A percentile compares a stretch with the other conserved stretches of the same genome.
These are phyloP conservation scores for Dactylella cylindrospora DNA, from an alignment of 2,329 filamentous ascomycete species.

Conservation along the genomic window DNA sequence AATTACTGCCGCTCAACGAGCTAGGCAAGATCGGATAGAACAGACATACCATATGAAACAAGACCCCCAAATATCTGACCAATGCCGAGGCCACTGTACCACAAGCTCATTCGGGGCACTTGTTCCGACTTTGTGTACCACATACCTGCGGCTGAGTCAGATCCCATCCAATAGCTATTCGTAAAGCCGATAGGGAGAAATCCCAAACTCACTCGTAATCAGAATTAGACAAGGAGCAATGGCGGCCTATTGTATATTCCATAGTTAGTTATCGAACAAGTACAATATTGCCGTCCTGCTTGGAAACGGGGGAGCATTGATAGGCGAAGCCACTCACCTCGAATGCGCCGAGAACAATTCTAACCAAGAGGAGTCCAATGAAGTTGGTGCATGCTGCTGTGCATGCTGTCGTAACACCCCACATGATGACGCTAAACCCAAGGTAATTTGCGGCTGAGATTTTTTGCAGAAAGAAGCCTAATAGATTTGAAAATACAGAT, in stretches of 20 bases:
- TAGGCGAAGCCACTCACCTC: constrained; percentile 50
- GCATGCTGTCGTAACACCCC: constrained; percentile 61
- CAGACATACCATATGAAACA: constrained; percentile 55
- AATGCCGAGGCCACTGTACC: constrained; percentile 63
- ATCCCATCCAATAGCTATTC: not conserved
- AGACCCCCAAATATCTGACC: constrained; percentile 59
- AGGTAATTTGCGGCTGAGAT: constrained; percentile 65
- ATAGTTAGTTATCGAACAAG: constrained; percentile 1
- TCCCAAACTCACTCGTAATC: constrained; percentile 61
- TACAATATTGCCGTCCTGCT: too few relatives aligned
- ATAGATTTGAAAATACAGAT: constrained; percentile 48
- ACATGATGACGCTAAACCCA: constrained; percentile 61
- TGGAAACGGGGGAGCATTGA: too few relatives aligned
- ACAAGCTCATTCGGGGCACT: constrained; percentile 62
- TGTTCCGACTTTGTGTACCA: constrained; percentile 57
- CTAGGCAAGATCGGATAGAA: not conserved
- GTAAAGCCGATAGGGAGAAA: not conserved
- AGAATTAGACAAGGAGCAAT: constrained; percentile 64
- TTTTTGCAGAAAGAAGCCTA: constrained; percentile 62
- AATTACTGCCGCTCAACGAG: too few relatives aligned
- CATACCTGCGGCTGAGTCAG: constrained; percentile 38
- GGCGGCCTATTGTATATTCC: constrained; percentile 54
- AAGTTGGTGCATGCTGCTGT: constrained; percentile 61
- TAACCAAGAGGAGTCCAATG: constrained; percentile 58
- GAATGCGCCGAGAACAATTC: constrained; percentile 64